Base-by-base conservation (phyloP, 1,284 basidiomycete genomes). In the Coriolopsis trogii region DNA sequence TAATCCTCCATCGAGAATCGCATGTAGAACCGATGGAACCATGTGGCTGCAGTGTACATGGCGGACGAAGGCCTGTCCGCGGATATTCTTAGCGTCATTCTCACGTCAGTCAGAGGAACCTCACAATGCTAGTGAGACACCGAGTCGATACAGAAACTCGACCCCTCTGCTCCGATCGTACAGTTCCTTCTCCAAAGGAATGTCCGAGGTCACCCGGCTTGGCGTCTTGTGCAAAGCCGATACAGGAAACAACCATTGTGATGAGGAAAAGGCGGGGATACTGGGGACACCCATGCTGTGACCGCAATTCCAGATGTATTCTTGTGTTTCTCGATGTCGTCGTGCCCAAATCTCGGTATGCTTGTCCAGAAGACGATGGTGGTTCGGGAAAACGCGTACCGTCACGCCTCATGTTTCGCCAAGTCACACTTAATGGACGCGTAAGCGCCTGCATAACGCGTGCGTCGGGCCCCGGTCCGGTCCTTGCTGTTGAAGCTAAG, bases 21-120 rank as follows among this genome's bases (percentile, higher is more conserved):
- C 93, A 97, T 95, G 73, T 91, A 97, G 72, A 97, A 97, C 12
- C 95, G 84, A 70, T 97, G 95, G 57, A 96, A 89, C 80, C 93
- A 93, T 4, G 89, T 91, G 24, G 92, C 89, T 15, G 92, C 93
- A 24, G 89, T 89, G 55, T 87, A 88, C 73, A 94, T 79, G 8
- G 89, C 87, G 20, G 88, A 84, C 20, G 84, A 82, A 26, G 89
- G 87, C 46, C 90, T 93, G 65, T 49, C 16, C 37, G 44, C 46
- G 36, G 43, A 58, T 51, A 41, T 55, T 55, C 41, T 20, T 18
- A 4, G 9, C 24, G n/a, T n/a, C n/a, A n/a, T 42, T 36, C 45
- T 15, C 18, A 30, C n/a, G 12, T 45, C 9, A 16, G 33, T 15
- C 21, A 29, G 15, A 30, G 37, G 2, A 28, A 18, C 81, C 89